Percentiles rank a stretch among this genome's conserved stretches.
Conservation (phyloP, 176 grass and related monocot genomes). For the Oryza glaberrima region DNA sequence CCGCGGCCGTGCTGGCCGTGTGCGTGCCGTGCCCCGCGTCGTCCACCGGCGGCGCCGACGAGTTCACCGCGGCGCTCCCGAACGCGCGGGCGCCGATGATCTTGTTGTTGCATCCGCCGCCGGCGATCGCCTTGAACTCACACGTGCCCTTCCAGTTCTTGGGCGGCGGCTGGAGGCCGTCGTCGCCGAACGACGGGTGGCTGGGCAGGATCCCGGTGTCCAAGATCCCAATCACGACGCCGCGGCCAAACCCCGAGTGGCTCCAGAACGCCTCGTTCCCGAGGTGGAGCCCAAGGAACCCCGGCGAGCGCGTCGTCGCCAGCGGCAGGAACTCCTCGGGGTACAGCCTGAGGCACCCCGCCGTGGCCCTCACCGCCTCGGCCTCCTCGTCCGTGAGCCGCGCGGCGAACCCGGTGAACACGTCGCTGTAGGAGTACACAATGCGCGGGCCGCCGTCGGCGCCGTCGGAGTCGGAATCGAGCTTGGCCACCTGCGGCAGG, state of each 20-base stretch:
- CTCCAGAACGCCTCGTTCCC: conserved; percentile 68
- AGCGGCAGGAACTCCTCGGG: conserved; percentile 65
- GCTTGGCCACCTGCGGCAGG: conserved; percentile 39
- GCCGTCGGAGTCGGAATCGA: neutral
- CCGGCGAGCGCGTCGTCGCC: conserved; percentile 76
- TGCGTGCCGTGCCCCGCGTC: conserved; percentile 84
- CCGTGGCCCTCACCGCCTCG: conserved; percentile 41
- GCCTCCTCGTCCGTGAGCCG: conserved; percentile 72
- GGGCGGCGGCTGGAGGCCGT: conserved; percentile 61
- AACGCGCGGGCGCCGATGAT: conserved; percentile 74
- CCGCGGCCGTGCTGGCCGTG: conserved; percentile 75
- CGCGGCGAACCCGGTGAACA: conserved; percentile 83
- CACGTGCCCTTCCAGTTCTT: conserved; percentile 68
- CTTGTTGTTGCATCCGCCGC: conserved; percentile 77
- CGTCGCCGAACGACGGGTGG: conserved; percentile 82
- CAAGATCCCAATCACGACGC: conserved; percentile 73
- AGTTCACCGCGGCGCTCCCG: conserved; percentile 55
- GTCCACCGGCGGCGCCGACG: conserved; percentile 64
- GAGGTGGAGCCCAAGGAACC: conserved; percentile 75
- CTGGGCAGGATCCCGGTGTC: conserved; percentile 78
- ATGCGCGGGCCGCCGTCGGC: conserved; percentile 45
- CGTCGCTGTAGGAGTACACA: conserved; percentile 76
- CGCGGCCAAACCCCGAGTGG: conserved; percentile 56
- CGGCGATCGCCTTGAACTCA: conserved; percentile 58
- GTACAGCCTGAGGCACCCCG: conserved; percentile 58